Base-by-base conservation (phyloP, 176 grass and related monocot species). In the Aegilops umbellulata region DNA sequence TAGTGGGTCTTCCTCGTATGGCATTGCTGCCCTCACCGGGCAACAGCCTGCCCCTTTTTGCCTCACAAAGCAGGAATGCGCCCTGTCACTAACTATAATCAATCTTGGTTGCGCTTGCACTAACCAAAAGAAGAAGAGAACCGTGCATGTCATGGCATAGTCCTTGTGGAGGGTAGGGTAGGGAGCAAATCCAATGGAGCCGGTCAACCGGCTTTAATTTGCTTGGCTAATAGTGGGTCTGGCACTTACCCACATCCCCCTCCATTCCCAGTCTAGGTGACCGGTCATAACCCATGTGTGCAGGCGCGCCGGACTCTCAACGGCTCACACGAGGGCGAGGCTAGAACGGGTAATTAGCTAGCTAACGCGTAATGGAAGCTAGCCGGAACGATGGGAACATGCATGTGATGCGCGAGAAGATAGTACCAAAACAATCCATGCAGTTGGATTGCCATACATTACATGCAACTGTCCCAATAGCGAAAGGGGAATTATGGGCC, bases 331-430 rank as follows among this genome's bases (percentile, higher is more conserved):
- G 2, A 64, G 22, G 46, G 3, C 41, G 2, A 64, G 22, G 46
- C 73, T 78, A 12, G 17, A 84, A 17, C 35, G 1, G 25, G 16
- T 2, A 22, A 53, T 53, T 16, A 51, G 5, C 14, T 51, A 51
- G 5, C 1, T 19, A 57, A 19, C 19, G 24, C 68, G 75, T 79
- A 87, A 71, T 87, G 85, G 84, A 87, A 55, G 68, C 60, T 65
- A 84, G 60, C 76, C 76, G 32, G 81, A 90, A 60, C 53, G 74
- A 82, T 63, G 47, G 80, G 74, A 66, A 66, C 80, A 73, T 39
- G 19, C 78, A 66, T n/a, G 74, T 79, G 29, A 10, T 29, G 53
- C 2, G 53, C 19, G 16, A 22, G 53, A 22, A 0, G 53, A 22
- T 34, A 1, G 60, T 22, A 2, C 23, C 32, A 64, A 76, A 67